Evolutionary conservation across 257 asterid genomes (phyloP).

Genomic region (Fraxinus anomala): DNA sequence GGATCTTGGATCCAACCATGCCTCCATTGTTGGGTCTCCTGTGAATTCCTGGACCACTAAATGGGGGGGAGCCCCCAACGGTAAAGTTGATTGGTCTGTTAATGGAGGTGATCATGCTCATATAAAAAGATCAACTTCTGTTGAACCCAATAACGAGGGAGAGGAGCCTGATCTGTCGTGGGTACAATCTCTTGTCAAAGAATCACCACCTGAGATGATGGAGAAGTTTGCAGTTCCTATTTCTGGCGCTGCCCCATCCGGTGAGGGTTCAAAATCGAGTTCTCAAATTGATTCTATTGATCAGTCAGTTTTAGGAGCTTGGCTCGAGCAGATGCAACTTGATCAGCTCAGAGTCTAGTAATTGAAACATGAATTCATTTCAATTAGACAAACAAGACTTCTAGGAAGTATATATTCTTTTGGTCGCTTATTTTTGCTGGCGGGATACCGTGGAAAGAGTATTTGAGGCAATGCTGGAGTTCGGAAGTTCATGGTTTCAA

Average conservation of each 20-base stretch:
- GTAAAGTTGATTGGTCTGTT: conserved; percentile 73
- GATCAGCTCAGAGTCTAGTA: conserved; percentile 80
- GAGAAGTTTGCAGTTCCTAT: conserved; percentile 53
- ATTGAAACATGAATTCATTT: conserved; percentile 39
- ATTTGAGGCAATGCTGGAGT: conserved; percentile 27
- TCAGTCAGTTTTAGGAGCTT: conserved; percentile 78
- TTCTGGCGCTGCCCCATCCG: conserved; percentile 66
- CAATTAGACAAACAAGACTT: conserved; percentile 45
- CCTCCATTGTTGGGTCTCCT: conserved; percentile 54
- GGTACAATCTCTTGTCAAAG: conserved; percentile 97
- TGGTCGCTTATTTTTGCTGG: conserved; percentile 48
- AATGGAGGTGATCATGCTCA: conserved; percentile 53
- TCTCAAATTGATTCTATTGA: conserved; percentile 63
- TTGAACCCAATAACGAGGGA: conserved; percentile 43
- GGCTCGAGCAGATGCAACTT: conserved; percentile 96
- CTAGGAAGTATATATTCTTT: conserved; percentile 56
- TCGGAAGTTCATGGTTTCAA: conserved; percentile 33
- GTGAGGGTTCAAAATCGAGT: conserved; percentile 70
- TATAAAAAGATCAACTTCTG: conserved; percentile 44
- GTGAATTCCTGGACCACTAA: conserved; percentile 48
- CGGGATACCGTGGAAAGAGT: conserved; percentile 26
- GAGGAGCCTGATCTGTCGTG: conserved; percentile 88
- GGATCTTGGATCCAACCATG: conserved; percentile 56
- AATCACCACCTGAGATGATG: conserved; percentile 89
- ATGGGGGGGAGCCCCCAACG: conserved; percentile 71